Evolutionary conservation across 2,329 filamentous ascomycete genomes (phyloP).

Genomic region (Cephalotrichum gorgonifer): DNA sequence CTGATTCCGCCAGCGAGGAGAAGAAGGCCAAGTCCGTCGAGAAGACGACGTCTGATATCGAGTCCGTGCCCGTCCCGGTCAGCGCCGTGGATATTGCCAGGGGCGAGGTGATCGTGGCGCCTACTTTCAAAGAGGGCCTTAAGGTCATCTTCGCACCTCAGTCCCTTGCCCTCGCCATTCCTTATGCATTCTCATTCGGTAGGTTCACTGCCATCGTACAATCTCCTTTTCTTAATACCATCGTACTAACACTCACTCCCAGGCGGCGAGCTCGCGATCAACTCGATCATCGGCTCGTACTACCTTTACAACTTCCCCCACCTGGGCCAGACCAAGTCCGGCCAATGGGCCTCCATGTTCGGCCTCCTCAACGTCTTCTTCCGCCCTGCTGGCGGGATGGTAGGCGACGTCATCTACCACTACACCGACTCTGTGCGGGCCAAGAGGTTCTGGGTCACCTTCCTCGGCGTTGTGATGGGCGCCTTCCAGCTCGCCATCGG

Average conservation of each 20-base stretch:
- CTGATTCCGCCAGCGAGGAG: conserved; percentile 17
- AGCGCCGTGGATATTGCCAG: conserved; percentile 39
- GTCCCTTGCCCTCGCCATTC: conserved; percentile 41
- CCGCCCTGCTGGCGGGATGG: conserved; percentile 53
- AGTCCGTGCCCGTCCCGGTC: neutral
- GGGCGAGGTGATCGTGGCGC: conserved; percentile 43
- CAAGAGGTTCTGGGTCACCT: conserved; percentile 40
- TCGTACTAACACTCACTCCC: neutral
- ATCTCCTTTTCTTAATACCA: neutral
- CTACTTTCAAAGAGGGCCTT: conserved; percentile 38
- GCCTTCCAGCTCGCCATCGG: conserved; percentile 52
- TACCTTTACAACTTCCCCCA: conserved; percentile 48
- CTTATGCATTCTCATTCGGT: conserved; percentile 51
- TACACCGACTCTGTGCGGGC: conserved; percentile 22
- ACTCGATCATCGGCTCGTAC: conserved; percentile 47
- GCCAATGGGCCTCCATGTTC: conserved; percentile 61
- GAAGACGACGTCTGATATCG: neutral
- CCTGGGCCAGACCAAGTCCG: conserved; percentile 44
- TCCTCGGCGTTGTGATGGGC: conserved; percentile 52
- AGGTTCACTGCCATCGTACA: neutral
- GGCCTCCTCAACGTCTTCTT: conserved; percentile 63
- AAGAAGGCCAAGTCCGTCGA: conserved; percentile 6
- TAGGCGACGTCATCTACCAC: conserved; percentile 39
- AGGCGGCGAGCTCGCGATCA: conserved; percentile 52
- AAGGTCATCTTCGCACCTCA: conserved; percentile 39